Evolutionary conservation across 352 stramenopile genomes (phyloP).

Genomic region (Phytophthora sansomeana): DNA sequence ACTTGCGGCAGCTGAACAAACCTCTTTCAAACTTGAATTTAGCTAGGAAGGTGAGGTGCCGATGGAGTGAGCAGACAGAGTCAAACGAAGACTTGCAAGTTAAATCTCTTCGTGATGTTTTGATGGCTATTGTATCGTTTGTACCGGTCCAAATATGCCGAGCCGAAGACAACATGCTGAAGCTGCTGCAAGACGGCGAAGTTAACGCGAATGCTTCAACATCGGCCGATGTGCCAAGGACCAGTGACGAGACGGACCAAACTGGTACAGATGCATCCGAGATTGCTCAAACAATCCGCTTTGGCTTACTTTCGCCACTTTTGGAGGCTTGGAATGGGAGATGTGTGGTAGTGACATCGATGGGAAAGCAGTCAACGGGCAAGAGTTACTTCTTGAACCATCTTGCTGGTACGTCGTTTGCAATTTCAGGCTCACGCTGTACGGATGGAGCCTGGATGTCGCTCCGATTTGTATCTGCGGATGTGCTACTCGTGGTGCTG

Average conservation of each 20-base stretch:
- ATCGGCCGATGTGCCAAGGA: background rate
- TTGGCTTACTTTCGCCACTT: conserved; percentile 42
- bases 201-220: conserved; percentile 4
- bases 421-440: conserved; percentile 49
- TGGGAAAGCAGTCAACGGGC: conserved; percentile 72
- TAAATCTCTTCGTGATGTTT: conserved; percentile 5
- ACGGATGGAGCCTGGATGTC: conserved; percentile 54
- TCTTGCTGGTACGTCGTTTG: conserved; percentile 69
- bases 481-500: conserved; percentile 67
- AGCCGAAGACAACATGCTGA: conserved; percentile 63
- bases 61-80: conserved; percentile 6
- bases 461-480: conserved; percentile 30
- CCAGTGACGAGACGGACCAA: conserved; percentile 8
- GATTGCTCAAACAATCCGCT: conserved; percentile 54
- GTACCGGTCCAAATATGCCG: conserved; percentile 79
- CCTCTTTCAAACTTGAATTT: conserved; percentile 31
- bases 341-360: conserved; percentile 41
- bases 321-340: conserved; percentile 40
- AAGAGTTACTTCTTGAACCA: conserved; percentile 87
- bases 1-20: conserved; percentile 50
- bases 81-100: background rate
- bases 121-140: conserved; percentile 53
- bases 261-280: conserved; percentile 36
- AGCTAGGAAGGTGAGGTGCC: conserved; percentile 15
- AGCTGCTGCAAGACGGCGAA: conserved; percentile 51